Evolutionary conservation across 257 asterid genomes (phyloP).

Genomic region (Marsdenia floribunda): DNA sequence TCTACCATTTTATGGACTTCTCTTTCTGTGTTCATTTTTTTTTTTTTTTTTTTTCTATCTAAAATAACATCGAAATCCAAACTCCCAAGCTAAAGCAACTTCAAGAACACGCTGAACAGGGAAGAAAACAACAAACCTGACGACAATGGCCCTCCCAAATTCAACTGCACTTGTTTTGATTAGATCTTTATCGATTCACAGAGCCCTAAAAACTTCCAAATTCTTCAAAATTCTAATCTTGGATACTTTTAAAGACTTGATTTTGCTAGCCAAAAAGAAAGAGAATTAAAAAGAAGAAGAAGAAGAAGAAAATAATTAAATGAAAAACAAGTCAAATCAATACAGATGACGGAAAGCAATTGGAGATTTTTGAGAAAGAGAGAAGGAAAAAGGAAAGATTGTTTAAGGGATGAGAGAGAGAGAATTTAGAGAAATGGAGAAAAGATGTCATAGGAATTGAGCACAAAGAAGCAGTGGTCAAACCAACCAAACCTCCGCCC

Average conservation of each 20-base stretch:
- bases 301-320: background rate
- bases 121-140: slow-evolving; percentile 28
- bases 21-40: no score
- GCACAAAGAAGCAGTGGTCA: slow-evolving; percentile 48
- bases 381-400: slow-evolving; percentile 8
- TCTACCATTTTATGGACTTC: no score
- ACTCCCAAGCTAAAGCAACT: slow-evolving; percentile 4
- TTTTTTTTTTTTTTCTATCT: no score
- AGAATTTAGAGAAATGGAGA: background rate
- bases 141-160: slow-evolving; percentile 21
- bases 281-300: background rate
- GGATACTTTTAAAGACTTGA: background rate
- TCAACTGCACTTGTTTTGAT: slow-evolving; percentile 22
- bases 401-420: slow-evolving; percentile 13
- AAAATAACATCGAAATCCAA: no score
- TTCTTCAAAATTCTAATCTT: background rate
- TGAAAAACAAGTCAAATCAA: slow-evolving; percentile 37
- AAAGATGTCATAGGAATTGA: slow-evolving; percentile 13
- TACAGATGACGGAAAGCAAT: slow-evolving; percentile 38
- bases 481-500: slow-evolving; percentile 32
- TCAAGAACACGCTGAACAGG: background rate
- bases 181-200: slow-evolving; percentile 27
- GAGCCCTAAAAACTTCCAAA: slow-evolving; percentile 18
- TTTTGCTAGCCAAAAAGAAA: background rate
- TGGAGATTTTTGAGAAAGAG: slow-evolving; percentile 29